phyloP scores from a whole-genome alignment of 2,329 filamentous ascomycete species.

The Penicillium sp. region DNA sequence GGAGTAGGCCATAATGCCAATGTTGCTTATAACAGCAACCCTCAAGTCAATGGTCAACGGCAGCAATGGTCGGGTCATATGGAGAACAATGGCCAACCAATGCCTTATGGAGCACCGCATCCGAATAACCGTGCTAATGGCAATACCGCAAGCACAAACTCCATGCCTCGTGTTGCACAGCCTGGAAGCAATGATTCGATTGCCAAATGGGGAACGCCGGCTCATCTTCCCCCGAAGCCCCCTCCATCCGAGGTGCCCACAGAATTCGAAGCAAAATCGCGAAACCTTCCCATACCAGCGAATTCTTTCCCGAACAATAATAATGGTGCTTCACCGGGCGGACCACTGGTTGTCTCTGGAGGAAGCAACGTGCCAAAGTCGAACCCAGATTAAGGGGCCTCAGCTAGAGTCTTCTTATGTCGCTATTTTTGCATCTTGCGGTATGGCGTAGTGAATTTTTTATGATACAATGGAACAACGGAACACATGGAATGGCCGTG shows the following conservation, averaged over 20 bases:
- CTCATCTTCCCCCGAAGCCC: constrained; percentile 48
- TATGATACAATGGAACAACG: constrained; percentile 1
- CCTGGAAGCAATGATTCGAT: constrained; percentile 36
- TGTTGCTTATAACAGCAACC: constrained; percentile 26
- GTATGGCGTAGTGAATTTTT: constrained; percentile 13
- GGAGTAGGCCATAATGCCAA: constrained; percentile 25
- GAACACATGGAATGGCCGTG: not conserved
- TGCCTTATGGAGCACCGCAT: constrained; percentile 8
- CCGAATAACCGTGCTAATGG: constrained; percentile 21
- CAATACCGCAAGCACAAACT: constrained; percentile 14
- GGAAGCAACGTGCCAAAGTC: constrained; percentile 25
- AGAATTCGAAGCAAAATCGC: constrained; percentile 37
- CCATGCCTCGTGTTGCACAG: constrained; percentile 20
- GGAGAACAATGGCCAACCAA: constrained; percentile 10
- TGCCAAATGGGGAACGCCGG: constrained; percentile 49
- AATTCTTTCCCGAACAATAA: constrained; percentile 19
- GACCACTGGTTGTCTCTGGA: constrained; percentile 39
- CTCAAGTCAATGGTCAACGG: constrained; percentile 27
- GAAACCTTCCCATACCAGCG: constrained; percentile 21
- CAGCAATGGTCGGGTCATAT: constrained; percentile 11
- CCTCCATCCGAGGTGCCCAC: constrained; percentile 45
- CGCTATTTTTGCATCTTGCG: constrained; percentile 14
- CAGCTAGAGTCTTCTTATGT: constrained; percentile 7
- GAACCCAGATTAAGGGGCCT: constrained; percentile 16
- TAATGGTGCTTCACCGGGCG: constrained; percentile 24